Conservation (phyloP, 305 asterid species). For the Solanum aculeatissimum region DNA sequence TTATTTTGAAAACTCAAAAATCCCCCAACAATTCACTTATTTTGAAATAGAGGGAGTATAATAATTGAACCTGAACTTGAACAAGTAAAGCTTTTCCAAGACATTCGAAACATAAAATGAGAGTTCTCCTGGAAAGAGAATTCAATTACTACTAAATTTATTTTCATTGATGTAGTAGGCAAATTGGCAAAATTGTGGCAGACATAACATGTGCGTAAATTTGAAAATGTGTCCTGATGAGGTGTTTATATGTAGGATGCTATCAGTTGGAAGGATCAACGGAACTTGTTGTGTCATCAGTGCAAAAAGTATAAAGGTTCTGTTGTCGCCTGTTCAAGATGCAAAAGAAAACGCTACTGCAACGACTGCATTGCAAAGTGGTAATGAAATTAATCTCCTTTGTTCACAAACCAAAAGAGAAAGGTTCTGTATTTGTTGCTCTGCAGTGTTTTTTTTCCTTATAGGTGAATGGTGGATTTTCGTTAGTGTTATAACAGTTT, state of each 20-base stretch:
- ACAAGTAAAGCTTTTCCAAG: background rate
- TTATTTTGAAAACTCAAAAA: no score
- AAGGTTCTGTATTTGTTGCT: background rate
- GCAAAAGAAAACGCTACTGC: conserved; percentile 65
- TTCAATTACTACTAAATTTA: background rate
- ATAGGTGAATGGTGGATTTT: background rate
- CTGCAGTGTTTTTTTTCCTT: background rate
- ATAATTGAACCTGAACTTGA: background rate
- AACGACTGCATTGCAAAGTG: conserved; percentile 56
- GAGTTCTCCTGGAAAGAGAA: background rate
- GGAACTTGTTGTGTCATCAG: conserved; percentile 46
- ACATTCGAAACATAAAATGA: background rate
- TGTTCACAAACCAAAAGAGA: background rate
- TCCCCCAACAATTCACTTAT: no score
- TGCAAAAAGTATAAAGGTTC: conserved; percentile 30
- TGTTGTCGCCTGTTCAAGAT: conserved; percentile 41
- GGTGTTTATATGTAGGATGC: conserved; percentile 27
- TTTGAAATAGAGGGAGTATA: no score
- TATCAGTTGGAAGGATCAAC: conserved; percentile 15
- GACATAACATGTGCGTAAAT: background rate
- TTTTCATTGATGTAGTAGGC: background rate
- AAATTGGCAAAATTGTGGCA: background rate
- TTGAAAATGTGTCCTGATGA: conserved; percentile 1
- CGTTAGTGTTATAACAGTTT: background rate
- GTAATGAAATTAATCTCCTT: conserved; percentile 16